A percentile compares a stretch with the other conserved stretches of the same genome.
These are phyloP conservation scores for Leucosporidium scottii DNA, from an alignment of 768 basidiomycete genomes.

Conservation along the genomic window DNA sequence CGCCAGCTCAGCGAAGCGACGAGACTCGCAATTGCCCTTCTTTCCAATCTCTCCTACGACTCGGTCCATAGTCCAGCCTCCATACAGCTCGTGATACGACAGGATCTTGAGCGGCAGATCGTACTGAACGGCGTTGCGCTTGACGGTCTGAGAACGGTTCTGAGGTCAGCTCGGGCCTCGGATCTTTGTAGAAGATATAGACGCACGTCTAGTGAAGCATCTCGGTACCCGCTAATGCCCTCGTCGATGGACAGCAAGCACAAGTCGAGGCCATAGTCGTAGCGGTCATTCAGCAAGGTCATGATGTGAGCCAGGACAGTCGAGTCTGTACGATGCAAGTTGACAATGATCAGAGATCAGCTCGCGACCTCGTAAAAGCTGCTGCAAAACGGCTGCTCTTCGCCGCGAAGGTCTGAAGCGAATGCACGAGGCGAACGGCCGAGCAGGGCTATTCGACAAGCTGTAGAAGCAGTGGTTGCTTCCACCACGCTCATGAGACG, in stretches of 20 bases:
- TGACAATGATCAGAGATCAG: neutral
- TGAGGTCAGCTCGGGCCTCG: neutral
- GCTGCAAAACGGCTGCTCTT: too few relatives aligned
- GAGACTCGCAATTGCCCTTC: conserved; percentile 81
- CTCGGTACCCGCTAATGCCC: conserved; percentile 89
- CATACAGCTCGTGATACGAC: conserved; percentile 86
- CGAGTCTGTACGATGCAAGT: conserved; percentile 57
- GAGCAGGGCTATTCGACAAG: too few relatives aligned
- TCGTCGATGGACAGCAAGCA: conserved; percentile 96
- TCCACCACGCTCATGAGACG: neutral
- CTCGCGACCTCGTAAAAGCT: too few relatives aligned
- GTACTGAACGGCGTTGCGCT: conserved; percentile 93
- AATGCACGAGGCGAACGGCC: too few relatives aligned
- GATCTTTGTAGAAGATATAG: neutral
- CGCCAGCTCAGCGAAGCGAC: neutral
- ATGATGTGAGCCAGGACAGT: conserved; percentile 96
- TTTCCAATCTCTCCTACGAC: conserved; percentile 89
- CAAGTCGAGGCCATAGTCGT: conserved; percentile 82
- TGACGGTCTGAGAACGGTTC: conserved; percentile 67
- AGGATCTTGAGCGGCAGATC: conserved; percentile 91
- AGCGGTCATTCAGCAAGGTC: conserved; percentile 89
- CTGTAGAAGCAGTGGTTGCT: neutral
- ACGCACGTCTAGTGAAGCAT: conserved; percentile 85
- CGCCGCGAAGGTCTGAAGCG: too few relatives aligned
- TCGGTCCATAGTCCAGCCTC: conserved; percentile 96